These are phyloP conservation scores for Wickerhamiella pararugosa DNA, from an alignment of 1,139 yeast species.

Conservation along the genomic window DNA sequence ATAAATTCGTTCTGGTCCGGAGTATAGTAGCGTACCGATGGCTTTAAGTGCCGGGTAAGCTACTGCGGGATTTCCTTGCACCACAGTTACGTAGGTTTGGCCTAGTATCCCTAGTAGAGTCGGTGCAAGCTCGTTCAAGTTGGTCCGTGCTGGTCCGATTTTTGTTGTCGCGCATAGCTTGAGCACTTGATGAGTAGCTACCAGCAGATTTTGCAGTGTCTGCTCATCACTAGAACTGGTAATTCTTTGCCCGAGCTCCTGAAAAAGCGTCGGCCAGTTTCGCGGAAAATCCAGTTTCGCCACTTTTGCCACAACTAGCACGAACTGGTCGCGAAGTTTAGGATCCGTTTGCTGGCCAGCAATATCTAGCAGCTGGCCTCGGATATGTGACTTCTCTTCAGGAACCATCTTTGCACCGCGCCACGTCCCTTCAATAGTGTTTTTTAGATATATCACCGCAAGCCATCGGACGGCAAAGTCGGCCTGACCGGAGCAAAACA, in stretches of 20 bases:
- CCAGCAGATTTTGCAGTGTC: constrained; percentile 1
- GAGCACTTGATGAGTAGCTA: constrained; percentile 36
- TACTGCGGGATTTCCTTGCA: constrained; percentile 61
- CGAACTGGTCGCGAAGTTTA: constrained; percentile 39
- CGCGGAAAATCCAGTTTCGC: constrained; percentile 73
- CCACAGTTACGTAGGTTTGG: constrained; percentile 33
- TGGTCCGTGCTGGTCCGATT: constrained; percentile 69
- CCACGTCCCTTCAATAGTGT: constrained; percentile 78
- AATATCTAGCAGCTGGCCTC: constrained; percentile 40
- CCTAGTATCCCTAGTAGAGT: constrained; percentile 43
- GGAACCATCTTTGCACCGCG: constrained; percentile 41
- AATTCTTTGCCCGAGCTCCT: constrained; percentile 40
- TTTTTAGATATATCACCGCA: constrained; percentile 75
- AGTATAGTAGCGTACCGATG: constrained; percentile 56
- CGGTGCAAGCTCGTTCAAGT: constrained; percentile 60
- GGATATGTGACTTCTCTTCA: constrained; percentile 57
- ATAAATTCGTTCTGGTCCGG: constrained; percentile 60
- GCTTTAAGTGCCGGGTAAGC: constrained; percentile 68
- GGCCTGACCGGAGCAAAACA: constrained; percentile 7
- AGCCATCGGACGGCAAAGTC: constrained; percentile 62
- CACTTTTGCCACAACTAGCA: constrained; percentile 64
- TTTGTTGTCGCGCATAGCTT: constrained; percentile 60
- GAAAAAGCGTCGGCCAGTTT: constrained; percentile 74
- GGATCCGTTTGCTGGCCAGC: constrained; percentile 55
- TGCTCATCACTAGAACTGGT: constrained; percentile 23